phyloP scores from a whole-genome alignment of 495 filamentous ascomycete genomes.

The Amphirosellinia nigrospora region DNA sequence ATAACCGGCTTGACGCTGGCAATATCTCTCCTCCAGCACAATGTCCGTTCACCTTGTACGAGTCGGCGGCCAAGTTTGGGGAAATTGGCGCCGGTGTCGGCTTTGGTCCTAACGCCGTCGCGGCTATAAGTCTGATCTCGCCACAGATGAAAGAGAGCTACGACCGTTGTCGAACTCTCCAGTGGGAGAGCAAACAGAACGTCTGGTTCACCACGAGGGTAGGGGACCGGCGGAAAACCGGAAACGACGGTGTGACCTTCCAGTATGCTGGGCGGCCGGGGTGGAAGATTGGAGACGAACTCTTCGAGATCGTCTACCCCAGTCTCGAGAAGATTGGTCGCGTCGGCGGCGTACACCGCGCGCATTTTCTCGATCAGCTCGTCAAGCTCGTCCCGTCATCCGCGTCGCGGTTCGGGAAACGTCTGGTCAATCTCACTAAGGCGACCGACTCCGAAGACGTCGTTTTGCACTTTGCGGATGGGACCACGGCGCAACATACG shows the following conservation, averaged over 20 bases:
- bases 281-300: conserved; percentile 34
- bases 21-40: conserved; percentile 46
- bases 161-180: conserved; percentile 42
- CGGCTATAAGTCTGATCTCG: conserved; percentile 61
- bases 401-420: conserved; percentile 55
- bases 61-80: conserved; percentile 53
- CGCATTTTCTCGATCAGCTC: conserved; percentile 65
- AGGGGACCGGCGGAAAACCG: conserved; percentile 33
- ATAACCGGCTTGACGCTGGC: conserved; percentile 61
- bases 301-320: conserved; percentile 36
- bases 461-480: conserved; percentile 60
- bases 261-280: conserved; percentile 30
- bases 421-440: conserved; percentile 36
- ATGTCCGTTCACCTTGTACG: conserved; percentile 60
- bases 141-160: conserved; percentile 50
- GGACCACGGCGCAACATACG: conserved; percentile 57
- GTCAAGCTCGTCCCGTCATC: conserved; percentile 59
- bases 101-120: conserved; percentile 64
- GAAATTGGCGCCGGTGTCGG: conserved; percentile 69
- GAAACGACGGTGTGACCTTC: conserved; percentile 29
- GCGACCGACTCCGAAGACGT: conserved; percentile 42
- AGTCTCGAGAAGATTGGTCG: conserved; percentile 25
- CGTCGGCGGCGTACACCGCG: conserved; percentile 57
- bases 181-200: conserved; percentile 20
- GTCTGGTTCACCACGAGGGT: conserved; percentile 36